phyloP scores from a whole-genome alignment of 805 yeast genomes.

The Metschnikowia bowlesiae region DNA sequence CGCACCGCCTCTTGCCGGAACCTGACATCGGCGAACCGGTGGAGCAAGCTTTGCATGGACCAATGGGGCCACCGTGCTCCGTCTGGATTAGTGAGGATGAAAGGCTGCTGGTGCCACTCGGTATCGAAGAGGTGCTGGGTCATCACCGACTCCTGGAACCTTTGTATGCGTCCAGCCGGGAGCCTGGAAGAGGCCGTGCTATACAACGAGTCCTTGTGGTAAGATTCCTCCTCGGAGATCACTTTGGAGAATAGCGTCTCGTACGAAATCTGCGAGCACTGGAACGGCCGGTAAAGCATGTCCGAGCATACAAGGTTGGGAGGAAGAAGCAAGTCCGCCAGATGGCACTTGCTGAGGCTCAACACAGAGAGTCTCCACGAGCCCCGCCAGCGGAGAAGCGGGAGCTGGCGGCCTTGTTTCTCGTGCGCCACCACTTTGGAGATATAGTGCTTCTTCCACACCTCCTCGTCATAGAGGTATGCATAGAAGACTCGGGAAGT shows the following conservation, averaged over 20 bases:
- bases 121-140: conserved; percentile 43
- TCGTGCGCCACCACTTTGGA: conserved; percentile 8
- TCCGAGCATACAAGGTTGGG: conserved; percentile 66
- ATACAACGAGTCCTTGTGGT: conserved; percentile 21
- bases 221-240: conserved; percentile 41
- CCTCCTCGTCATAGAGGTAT: conserved; percentile 67
- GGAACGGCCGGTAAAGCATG: conserved; percentile 74
- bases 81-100: conserved; percentile 44
- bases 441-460: conserved; percentile 66
- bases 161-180: conserved; percentile 45
- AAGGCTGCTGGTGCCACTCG: conserved; percentile 54
- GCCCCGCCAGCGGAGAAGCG: conserved; percentile 56
- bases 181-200: conserved; percentile 7
- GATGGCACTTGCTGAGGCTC: conserved; percentile 24
- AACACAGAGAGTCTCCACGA: conserved; percentile 71
- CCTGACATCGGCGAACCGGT: conserved; percentile 52
- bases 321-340: conserved; percentile 46
- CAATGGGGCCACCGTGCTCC: conserved; percentile 60
- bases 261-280: conserved; percentile 70
- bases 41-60: conserved; percentile 47
- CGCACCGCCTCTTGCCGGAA: conserved; percentile 84
- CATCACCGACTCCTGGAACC: conserved; percentile 45
- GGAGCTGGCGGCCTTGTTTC: conserved; percentile 10
- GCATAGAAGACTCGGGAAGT: conserved; percentile 69
- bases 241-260: conserved; percentile 42